phyloP scores from a whole-genome alignment of 495 filamentous ascomycete species.

The Arthonia radiata region DNA sequence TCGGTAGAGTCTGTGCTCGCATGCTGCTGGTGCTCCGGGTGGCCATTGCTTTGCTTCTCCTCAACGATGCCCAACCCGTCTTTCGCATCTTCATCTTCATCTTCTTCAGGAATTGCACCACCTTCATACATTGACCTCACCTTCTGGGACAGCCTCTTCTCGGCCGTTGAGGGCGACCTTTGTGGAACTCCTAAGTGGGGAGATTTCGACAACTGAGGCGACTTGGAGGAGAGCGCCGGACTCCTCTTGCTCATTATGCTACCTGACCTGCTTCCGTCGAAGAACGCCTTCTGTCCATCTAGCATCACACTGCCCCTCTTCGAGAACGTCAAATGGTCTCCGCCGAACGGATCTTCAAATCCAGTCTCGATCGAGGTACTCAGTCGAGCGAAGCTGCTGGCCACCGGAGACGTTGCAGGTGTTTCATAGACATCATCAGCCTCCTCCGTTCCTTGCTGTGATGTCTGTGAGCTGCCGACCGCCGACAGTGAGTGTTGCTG shows the following conservation, averaged over 20 bases:
- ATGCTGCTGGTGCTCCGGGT: slow-evolving; percentile 18
- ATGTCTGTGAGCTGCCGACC: too few species aligned
- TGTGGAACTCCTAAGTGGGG: slow-evolving; percentile 15
- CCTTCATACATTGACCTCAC: slow-evolving; percentile 82
- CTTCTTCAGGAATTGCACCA: slow-evolving; percentile 32
- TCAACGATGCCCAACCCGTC: slow-evolving; percentile 24
- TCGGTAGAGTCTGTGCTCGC: slow-evolving; percentile 8
- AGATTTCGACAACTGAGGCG: slow-evolving; percentile 15
- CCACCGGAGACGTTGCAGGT: too few species aligned
- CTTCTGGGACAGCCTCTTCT: slow-evolving; percentile 65
- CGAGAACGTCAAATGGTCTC: slow-evolving; percentile 25
- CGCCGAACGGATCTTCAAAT: too few species aligned
- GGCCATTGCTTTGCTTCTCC: slow-evolving; percentile 26
- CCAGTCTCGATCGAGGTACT: too few species aligned
- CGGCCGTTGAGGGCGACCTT: slow-evolving; percentile 42
- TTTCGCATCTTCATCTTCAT: slow-evolving; percentile 21
- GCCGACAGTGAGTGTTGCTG: too few species aligned
- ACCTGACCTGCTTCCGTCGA: slow-evolving; percentile 6
- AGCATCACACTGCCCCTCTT: slow-evolving; percentile 42
- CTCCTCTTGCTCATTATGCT: slow-evolving; percentile 1
- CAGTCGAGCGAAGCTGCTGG: too few species aligned
- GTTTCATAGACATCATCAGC: too few species aligned
- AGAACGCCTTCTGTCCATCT: slow-evolving; percentile 18
- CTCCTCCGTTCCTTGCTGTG: too few species aligned
- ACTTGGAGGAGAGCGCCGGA: slow-evolving; percentile 7